These are phyloP conservation scores for Nemania diffusa DNA, from an alignment of 2,329 filamentous ascomycete species.

Conservation along the genomic window DNA sequence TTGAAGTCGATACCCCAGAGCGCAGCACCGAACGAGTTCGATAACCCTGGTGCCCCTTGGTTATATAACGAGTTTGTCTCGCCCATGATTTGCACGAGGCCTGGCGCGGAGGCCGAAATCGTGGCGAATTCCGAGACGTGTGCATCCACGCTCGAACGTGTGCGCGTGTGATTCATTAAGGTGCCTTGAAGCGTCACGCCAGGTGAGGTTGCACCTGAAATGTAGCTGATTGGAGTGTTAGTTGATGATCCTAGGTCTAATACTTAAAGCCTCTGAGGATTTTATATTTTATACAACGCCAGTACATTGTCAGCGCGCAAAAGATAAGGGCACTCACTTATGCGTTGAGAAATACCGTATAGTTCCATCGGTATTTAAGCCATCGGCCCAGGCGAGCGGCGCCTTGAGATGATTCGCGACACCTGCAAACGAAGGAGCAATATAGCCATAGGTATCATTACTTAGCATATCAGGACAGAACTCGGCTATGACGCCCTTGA, in stretches of 20 bases:
- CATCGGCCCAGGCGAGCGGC: constrained; percentile 62
- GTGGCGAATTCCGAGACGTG: constrained; percentile 60
- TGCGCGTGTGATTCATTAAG: constrained; percentile 71
- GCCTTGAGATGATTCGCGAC: constrained; percentile 62
- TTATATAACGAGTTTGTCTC: constrained; percentile 72
- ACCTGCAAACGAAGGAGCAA: constrained; percentile 69
- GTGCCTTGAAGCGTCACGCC: constrained; percentile 71
- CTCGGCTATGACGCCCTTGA: constrained; percentile 57
- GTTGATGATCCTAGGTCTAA: not conserved
- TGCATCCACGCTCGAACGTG: constrained; percentile 57
- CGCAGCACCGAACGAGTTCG: constrained; percentile 72
- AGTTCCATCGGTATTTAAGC: constrained; percentile 59
- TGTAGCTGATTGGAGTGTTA: constrained; percentile 60
- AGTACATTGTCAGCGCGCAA: no score
- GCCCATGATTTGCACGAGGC: constrained; percentile 66
- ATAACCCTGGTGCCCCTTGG: constrained; percentile 69
- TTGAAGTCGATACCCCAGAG: constrained; percentile 73
- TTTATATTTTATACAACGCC: not conserved
- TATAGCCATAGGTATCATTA: constrained; percentile 58
- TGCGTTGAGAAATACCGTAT: constrained; percentile 67
- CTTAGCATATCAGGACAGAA: constrained; percentile 61
- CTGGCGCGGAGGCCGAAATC: constrained; percentile 50
- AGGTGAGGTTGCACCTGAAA: constrained; percentile 66
- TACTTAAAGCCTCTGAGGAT: not conserved
- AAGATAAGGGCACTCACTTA: constrained; percentile 58